Evolutionary conservation across 2,329 filamentous ascomycete genomes (phyloP), one percentile per base, ranked within the genome.

Genomic region (Colletotrichum tofieldiae): DNA sequence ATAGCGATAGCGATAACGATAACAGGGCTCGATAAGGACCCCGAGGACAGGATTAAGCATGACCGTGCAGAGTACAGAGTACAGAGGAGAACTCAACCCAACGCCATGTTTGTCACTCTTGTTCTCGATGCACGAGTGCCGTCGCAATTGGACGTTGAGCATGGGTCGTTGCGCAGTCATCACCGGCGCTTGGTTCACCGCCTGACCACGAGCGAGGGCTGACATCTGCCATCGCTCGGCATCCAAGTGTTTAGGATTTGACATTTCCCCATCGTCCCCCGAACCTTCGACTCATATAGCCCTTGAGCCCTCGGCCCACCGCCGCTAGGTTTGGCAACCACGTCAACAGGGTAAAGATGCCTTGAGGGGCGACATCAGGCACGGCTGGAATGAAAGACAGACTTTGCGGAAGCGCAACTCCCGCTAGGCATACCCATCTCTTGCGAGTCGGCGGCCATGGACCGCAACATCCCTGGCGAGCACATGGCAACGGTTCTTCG

Each of bases 161-260:
- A 58, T 16, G 35, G 35, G 35, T 7, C 54, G 8, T 41, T 39
- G 26, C 55, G 55, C 37, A 58, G 5, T 12, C n/a, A 41, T 51
- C 45, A 52, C 18, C 32, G 16, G 12, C 59, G 59, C 45, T 63
- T 63, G 60, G 45, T 63, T 51, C 45, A n/a, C 37, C n/a, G 43
- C 41, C 58, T 61, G 58, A 61, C 20, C 20, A 41, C 32, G 9
- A 7, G 6, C 58, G 5, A 18, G 23, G 16, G 35, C 32, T 51
- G 45, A 39, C n/a, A 32, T 6, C 5, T 45, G 32, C 9, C 55
- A 58, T 14, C n/a, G 55, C 35, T 26, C 35, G 35, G 35, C n/a
- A 35, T 41, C 55, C n/a, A 23, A 49, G 47, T 23, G 47, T 23
- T 23, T 14, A 23, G 11, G 47, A 49, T 26, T 23, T 49, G n/a